phyloP scores from a whole-genome alignment of 768 basidiomycete genomes.

The Amanita subjunquillea region DNA sequence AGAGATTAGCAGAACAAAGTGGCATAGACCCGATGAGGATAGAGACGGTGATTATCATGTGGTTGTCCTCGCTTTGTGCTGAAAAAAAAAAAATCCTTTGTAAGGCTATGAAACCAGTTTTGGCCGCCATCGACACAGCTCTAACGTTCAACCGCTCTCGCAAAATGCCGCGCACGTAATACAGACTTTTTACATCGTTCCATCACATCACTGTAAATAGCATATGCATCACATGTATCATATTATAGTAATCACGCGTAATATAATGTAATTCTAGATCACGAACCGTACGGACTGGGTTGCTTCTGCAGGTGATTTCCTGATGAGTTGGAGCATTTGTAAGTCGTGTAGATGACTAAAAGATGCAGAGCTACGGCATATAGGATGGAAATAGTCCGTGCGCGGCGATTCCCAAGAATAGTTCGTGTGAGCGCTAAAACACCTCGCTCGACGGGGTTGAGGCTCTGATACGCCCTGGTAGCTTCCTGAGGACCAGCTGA shows the following conservation, averaged over 20 bases:
- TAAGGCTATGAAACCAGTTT: constrained; percentile 69
- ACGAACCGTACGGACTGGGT: constrained; percentile 33
- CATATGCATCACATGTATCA: constrained; percentile 9
- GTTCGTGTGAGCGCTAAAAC: constrained; percentile 78
- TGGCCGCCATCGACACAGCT: constrained; percentile 67
- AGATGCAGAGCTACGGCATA: constrained; percentile 78
- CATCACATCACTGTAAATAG: constrained; percentile 5
- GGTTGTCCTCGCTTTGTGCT: background rate
- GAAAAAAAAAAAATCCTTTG: background rate
- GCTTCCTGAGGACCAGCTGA: constrained; percentile 59
- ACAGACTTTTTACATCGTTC: constrained; percentile 1
- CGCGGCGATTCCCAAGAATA: constrained; percentile 81
- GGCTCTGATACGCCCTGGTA: constrained; percentile 80
- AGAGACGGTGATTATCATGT: constrained; percentile 41
- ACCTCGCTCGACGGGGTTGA: constrained; percentile 87
- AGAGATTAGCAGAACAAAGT: constrained; percentile 46
- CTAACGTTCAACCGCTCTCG: constrained; percentile 45
- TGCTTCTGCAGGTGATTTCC: constrained; percentile 39
- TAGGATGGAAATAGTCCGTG: constrained; percentile 81
- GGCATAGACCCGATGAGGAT: constrained; percentile 56
- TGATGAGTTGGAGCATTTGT: constrained; percentile 55
- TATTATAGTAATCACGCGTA: constrained; percentile 6
- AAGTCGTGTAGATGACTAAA: constrained; percentile 72
- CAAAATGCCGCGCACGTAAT: constrained; percentile 17
- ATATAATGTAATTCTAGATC: constrained; percentile 4